Evolutionary conservation across 2,329 filamentous ascomycete species (phyloP), one percentile per base, ranked within the genome.

Genomic region (Ceratocystis harringtonii): DNA sequence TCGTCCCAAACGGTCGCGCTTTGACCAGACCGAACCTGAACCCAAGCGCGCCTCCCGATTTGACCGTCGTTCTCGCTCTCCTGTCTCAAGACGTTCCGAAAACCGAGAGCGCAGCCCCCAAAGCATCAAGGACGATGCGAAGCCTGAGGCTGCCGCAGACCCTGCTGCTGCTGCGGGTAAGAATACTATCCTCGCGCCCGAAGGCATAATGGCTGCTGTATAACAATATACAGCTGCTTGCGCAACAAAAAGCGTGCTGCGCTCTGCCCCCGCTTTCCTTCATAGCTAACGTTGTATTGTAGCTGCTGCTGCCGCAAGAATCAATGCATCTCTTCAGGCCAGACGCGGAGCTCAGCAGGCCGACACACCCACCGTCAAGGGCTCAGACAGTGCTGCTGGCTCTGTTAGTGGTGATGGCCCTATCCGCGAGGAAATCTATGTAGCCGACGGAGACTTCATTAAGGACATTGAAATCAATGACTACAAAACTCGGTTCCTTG

Each of bases 391-490:
- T 60, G 74, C 76, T 52, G 69, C 70, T 32, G 70, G 70, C 64
- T 69, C 72, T 22, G 75, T 77, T 19, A 69, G 70, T 43, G 70
- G 70, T 64, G 70, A 73, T n/a, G 75, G 77, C 22, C 79, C 80
- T 50, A 81, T 95, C 75, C 90, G 92, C 72, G 85, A 87, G 71
- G 90, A 95, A 72, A 88, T 96, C 74, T 97, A 97, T 74, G 88
- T 95, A 71, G 88, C 92, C 68, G 94, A 97, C 74, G 94, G 94
- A 72, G 94, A 99, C 77, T 97, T 89, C 75, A 97, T 99, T 78
- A 94, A 95, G 76, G 94, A 99, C 73, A 96, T 99, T 73, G 94
- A 97, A 79, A 90, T 99, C 79, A 99, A 99, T 76, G 92, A 97
- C 76, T 78, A 97, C 73, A 88, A 92, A 69, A 99, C 97, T 75